A percentile compares a stretch with the other conserved stretches of the same genome.
These are phyloP conservation scores for Taiozyma sp. DNA, from an alignment of 1,139 yeast genomes.

Conservation along the genomic window DNA sequence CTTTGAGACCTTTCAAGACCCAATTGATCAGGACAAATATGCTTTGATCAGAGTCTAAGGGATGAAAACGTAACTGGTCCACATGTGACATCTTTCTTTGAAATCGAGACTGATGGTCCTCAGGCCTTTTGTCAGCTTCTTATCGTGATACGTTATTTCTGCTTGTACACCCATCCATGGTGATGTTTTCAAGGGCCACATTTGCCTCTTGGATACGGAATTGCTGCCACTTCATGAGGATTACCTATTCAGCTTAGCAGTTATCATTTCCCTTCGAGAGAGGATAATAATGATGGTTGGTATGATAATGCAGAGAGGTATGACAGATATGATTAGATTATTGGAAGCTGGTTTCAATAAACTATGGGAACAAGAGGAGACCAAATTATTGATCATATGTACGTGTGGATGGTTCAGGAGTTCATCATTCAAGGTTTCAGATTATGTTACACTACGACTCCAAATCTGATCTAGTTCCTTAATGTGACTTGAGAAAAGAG, in stretches of 20 bases:
- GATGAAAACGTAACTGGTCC: conserved; percentile 9
- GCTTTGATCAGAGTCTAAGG: conserved; percentile 7
- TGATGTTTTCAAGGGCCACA: conserved; percentile 32
- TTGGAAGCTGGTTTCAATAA: conserved; percentile 4
- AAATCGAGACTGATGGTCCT: conserved; percentile 11
- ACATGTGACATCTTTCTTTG: conserved; percentile 11
- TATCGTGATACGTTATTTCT: conserved; percentile 35
- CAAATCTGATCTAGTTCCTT: no score
- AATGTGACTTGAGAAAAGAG: no score
- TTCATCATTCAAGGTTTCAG: no score
- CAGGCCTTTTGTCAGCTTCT: conserved; percentile 7
- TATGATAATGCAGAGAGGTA: conserved; percentile 6
- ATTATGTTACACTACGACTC: no score
- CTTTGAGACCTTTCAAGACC: conserved; percentile 4
- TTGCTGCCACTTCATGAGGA: conserved; percentile 22
- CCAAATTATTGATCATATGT: no score
- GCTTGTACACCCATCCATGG: conserved; percentile 44
- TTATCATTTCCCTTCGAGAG: conserved; percentile 9
- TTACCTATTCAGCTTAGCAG: conserved; percentile 6
- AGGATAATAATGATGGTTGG: conserved; percentile 6
- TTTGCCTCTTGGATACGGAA: conserved; percentile 47
- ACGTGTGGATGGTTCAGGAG: no score
- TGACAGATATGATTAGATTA: conserved; percentile 10
- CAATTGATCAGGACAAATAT: conserved; percentile 7
- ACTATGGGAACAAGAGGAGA: conserved; percentile 1